A percentile compares a stretch with the other conserved stretches of the same genome.
These are phyloP conservation scores for Colletotrichum filicis DNA, from an alignment of 2,329 filamentous ascomycete species.

Conservation along the genomic window DNA sequence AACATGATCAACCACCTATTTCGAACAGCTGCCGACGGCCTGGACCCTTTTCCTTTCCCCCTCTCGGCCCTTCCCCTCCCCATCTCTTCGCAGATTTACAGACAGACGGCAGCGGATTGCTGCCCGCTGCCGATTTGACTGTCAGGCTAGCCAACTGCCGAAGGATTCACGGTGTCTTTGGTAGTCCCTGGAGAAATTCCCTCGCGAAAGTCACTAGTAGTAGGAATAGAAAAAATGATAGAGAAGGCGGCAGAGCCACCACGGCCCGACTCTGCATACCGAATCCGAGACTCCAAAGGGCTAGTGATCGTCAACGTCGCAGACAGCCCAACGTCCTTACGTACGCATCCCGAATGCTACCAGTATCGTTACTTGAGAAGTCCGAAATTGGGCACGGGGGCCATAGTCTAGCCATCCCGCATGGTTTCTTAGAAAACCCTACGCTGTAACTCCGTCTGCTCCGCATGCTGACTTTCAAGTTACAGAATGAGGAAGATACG, in stretches of 20 bases:
- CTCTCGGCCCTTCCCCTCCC: background rate
- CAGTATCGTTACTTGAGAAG: background rate
- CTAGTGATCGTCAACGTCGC: background rate
- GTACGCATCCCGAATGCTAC: background rate
- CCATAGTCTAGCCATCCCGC: background rate
- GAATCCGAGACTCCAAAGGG: background rate
- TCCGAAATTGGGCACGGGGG: too few species aligned
- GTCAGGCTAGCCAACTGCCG: constrained; percentile 15
- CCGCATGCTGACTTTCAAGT: background rate
- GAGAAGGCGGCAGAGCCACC: background rate
- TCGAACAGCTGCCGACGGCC: background rate
- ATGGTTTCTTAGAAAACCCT: background rate
- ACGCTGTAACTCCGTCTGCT: constrained; percentile 8
- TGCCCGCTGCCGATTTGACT: background rate
- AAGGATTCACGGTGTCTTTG: constrained; percentile 1
- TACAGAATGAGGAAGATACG: background rate
- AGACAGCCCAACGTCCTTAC: background rate
- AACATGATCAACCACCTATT: constrained; percentile 21
- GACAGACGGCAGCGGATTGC: background rate
- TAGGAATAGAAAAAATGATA: background rate
- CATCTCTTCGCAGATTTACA: background rate
- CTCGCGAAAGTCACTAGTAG: background rate
- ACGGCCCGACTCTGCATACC: constrained; percentile 6
- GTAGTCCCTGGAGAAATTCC: background rate
- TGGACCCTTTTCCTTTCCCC: too few species aligned